Evolutionary conservation across 352 stramenopile species (phyloP).

Genomic region (Pythium volutum): DNA sequence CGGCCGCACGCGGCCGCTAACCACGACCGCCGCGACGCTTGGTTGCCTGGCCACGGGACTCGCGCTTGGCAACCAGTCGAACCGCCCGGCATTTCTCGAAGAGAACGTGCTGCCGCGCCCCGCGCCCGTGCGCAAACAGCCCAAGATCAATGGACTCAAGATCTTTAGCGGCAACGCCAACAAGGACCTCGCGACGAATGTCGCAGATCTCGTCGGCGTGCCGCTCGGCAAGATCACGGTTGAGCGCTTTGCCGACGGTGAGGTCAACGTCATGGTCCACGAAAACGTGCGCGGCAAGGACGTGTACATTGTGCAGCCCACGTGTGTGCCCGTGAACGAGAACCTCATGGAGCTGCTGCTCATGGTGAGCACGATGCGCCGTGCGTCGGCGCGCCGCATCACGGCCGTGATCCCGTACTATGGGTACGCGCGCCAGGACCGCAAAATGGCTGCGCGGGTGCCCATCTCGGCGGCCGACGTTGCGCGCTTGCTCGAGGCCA

Average conservation of each 20-base stretch:
- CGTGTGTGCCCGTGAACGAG: slow-evolving; percentile 98
- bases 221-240: slow-evolving; percentile 98
- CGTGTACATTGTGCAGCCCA: slow-evolving; percentile 99
- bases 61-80: slow-evolving; percentile 37
- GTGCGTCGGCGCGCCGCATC: slow-evolving; percentile 97
- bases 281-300: slow-evolving; percentile 99
- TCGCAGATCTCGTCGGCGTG: slow-evolving; percentile 96
- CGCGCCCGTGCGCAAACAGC: slow-evolving; percentile 74
- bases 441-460: slow-evolving; percentile 93
- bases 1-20: slow-evolving; percentile 46
- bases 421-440: slow-evolving; percentile 89
- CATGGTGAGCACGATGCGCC: slow-evolving; percentile 97
- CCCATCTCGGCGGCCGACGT: slow-evolving; percentile 95
- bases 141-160: slow-evolving; percentile 93
- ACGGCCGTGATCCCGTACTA: slow-evolving; percentile 99
- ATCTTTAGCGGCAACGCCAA: slow-evolving; percentile 99
- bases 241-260: slow-evolving; percentile 97
- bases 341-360: slow-evolving; percentile 99
- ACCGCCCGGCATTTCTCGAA: slow-evolving; percentile 41
- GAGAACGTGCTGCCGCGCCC: slow-evolving; percentile 47
- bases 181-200: slow-evolving; percentile 94
- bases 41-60: slow-evolving; percentile 43
- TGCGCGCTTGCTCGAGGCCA: slow-evolving; percentile 81
- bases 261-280: slow-evolving; percentile 99
- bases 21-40: slow-evolving; percentile 47